Conservation (phyloP, 2,329 filamentous ascomycete species). For the Clonostachys sp. region DNA sequence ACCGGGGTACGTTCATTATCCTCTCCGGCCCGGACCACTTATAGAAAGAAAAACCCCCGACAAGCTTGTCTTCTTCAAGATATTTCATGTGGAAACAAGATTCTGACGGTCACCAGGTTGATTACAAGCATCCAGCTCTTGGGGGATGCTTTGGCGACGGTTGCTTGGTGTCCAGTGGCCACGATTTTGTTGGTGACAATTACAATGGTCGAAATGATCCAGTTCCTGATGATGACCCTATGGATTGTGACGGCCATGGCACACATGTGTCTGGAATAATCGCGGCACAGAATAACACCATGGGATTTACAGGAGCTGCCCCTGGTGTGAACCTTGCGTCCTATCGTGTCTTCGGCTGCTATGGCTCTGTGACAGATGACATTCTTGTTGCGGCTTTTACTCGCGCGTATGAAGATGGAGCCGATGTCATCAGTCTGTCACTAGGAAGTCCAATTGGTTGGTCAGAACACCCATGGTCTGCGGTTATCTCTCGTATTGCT, state of each 20-base stretch:
- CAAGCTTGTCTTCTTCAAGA: too few species aligned
- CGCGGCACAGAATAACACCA: slow-evolving; percentile 19
- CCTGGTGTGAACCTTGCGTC: slow-evolving; percentile 44
- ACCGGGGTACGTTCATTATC: slow-evolving; percentile 31
- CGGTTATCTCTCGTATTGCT: slow-evolving; percentile 35
- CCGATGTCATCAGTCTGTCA: slow-evolving; percentile 16
- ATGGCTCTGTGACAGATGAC: slow-evolving; percentile 38
- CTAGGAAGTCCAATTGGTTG: slow-evolving; percentile 10
- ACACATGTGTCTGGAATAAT: slow-evolving; percentile 11
- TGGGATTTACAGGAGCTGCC: slow-evolving; percentile 43
- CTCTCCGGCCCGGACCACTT: background rate
- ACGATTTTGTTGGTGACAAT: slow-evolving; percentile 15
- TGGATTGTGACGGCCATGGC: slow-evolving; percentile 11
- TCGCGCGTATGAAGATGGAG: slow-evolving; percentile 46
- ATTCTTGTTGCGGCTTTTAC: slow-evolving; percentile 49
- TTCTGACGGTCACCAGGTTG: slow-evolving; percentile 32
- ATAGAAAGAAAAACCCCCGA: background rate
- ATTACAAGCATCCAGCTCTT: slow-evolving; percentile 54
- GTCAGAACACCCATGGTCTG: slow-evolving; percentile 32
- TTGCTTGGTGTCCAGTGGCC: slow-evolving; percentile 23
- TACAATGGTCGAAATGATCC: slow-evolving; percentile 8
- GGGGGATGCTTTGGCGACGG: slow-evolving; percentile 54
- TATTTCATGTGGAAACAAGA: background rate
- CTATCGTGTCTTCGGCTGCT: slow-evolving; percentile 47
- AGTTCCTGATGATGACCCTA: slow-evolving; percentile 9